Conservation (phyloP, 2,329 filamentous ascomycete genomes). For the Microdochium bolleyi region DNA sequence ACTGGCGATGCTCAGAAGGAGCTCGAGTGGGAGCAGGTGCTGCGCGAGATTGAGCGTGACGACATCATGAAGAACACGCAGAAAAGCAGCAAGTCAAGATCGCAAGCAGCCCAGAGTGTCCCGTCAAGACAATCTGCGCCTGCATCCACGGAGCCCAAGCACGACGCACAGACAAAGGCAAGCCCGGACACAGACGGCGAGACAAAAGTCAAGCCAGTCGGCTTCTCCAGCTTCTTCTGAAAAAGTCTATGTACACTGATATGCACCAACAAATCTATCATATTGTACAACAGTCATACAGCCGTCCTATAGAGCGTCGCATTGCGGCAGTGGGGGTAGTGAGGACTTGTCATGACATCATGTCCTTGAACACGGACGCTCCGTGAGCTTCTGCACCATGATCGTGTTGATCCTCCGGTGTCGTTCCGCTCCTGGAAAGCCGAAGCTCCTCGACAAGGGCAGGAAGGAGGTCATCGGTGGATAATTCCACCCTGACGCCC, state of each 20-base stretch:
- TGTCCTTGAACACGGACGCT: constrained; percentile 44
- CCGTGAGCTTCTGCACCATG: constrained; percentile 16
- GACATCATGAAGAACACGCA: constrained; percentile 42
- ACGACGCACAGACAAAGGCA: constrained; percentile 17
- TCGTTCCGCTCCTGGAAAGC: constrained; percentile 12
- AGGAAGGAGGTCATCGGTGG: constrained; percentile 50
- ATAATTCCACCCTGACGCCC: constrained; percentile 48
- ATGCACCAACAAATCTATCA: constrained; percentile 8
- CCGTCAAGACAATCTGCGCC: neutral
- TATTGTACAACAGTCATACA: constrained; percentile 1
- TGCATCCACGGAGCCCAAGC: constrained; percentile 23
- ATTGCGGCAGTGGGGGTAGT: neutral
- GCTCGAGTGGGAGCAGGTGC: constrained; percentile 76
- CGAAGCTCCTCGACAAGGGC: constrained; percentile 44
- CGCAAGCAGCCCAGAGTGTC: neutral
- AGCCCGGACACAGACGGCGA: constrained; percentile 7
- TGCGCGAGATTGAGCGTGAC: constrained; percentile 60
- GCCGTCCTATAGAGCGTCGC: neutral
- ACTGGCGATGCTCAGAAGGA: constrained; percentile 70
- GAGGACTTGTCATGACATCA: constrained; percentile 40
- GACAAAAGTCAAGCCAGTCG: constrained; percentile 12
- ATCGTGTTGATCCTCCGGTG: constrained; percentile 7
- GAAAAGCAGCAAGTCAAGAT: constrained; percentile 12
- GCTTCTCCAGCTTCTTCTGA: constrained; percentile 44
- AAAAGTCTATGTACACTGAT: constrained; percentile 5